A percentile compares a stretch with the other conserved stretches of the same genome.
phyloP scores from a whole-genome alignment of 331 rosid genomes.

The Malus hybrid region DNA sequence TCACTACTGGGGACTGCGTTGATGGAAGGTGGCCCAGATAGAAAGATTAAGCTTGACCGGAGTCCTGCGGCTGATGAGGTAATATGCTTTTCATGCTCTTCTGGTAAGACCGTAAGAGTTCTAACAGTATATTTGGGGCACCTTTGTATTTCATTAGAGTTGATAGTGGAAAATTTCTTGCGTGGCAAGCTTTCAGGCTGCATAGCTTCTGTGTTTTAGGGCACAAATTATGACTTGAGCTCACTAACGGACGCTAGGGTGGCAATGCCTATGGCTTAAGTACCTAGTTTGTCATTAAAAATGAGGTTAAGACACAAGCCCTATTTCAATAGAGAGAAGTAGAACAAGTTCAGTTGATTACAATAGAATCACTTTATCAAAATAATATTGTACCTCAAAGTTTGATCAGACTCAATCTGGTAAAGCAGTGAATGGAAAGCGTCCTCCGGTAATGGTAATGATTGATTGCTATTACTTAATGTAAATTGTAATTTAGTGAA shows the following conservation, averaged over 20 bases:
- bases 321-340: neutral
- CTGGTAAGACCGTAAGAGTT: constrained; percentile 11
- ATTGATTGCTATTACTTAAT: neutral
- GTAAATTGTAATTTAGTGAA: neutral
- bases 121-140: neutral
- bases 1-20: constrained; percentile 80
- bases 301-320: neutral
- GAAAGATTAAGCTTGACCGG: constrained; percentile 75
- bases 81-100: constrained; percentile 8
- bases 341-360: neutral
- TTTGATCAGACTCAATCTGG: neutral
- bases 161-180: neutral
- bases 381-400: neutral
- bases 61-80: constrained; percentile 96
- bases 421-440: neutral
- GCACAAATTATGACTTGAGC: neutral
- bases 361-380: neutral
- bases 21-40: constrained; percentile 97
- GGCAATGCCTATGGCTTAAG: neutral
- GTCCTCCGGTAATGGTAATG: neutral
- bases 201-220: neutral
- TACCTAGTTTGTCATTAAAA: neutral
- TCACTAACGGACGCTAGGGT: neutral
- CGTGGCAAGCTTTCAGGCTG: neutral
- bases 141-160: neutral